Conservation (phyloP, 306 rosid genomes). For the Dalbergia cochinchinensis region DNA sequence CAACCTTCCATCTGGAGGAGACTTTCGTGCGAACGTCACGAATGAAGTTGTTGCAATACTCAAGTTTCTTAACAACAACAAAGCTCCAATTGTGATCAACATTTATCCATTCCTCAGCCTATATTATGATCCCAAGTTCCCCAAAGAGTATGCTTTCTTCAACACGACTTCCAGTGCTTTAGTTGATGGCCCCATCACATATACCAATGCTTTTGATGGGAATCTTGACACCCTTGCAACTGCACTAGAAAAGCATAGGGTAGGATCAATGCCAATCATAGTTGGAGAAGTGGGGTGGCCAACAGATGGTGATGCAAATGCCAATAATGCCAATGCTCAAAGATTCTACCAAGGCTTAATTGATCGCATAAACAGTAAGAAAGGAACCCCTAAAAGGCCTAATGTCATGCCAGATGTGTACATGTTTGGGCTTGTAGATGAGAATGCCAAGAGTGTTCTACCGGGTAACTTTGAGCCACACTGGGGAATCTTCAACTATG, state of each 20-base stretch:
- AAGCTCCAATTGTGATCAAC: constrained; percentile 60
- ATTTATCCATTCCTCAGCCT: constrained; percentile 85
- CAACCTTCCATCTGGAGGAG: constrained; percentile 70
- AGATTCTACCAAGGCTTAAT: constrained; percentile 72
- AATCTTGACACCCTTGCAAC: constrained; percentile 69
- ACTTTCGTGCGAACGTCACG: constrained; percentile 60
- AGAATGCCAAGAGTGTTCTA: constrained; percentile 60
- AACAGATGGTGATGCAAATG: constrained; percentile 52
- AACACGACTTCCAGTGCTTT: constrained; percentile 45
- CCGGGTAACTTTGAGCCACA: constrained; percentile 79
- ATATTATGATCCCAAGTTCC: constrained; percentile 66
- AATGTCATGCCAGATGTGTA: constrained; percentile 54
- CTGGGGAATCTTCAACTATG: constrained; percentile 75
- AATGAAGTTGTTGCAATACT: constrained; percentile 52
- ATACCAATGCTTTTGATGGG: constrained; percentile 71
- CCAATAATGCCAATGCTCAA: constrained; percentile 50
- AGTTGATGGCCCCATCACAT: constrained; percentile 60
- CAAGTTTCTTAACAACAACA: constrained; percentile 61
- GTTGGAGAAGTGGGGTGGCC: constrained; percentile 54
- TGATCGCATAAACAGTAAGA: constrained; percentile 37
- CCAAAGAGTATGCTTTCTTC: constrained; percentile 74
- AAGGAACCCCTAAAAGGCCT: constrained; percentile 70
- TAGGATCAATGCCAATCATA: constrained; percentile 56
- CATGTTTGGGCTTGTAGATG: constrained; percentile 63
- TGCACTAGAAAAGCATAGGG: constrained; percentile 64